These are phyloP conservation scores for Cytospora mali DNA, from an alignment of 2,329 filamentous ascomycete species.

Conservation along the genomic window DNA sequence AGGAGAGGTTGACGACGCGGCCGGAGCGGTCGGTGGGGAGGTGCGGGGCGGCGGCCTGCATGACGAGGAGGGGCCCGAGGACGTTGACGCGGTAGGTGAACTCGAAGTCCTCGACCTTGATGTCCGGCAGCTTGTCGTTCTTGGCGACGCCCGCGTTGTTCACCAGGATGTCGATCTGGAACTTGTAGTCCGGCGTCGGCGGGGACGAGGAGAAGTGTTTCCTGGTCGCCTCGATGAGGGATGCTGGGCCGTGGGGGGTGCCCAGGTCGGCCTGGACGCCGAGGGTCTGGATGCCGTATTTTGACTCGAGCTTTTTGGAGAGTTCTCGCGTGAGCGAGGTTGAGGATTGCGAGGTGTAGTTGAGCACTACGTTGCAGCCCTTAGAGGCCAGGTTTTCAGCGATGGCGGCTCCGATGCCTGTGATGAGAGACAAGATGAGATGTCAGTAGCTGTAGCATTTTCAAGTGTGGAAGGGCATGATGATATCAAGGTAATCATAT, in stretches of 20 bases:
- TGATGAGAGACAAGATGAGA: not conserved
- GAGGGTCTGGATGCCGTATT: constrained; percentile 62
- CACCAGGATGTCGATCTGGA: constrained; percentile 80
- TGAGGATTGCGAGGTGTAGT: constrained; percentile 61
- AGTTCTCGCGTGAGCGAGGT: constrained; percentile 57
- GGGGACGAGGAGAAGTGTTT: constrained; percentile 58
- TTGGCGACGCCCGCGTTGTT: constrained; percentile 79
- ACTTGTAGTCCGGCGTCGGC: constrained; percentile 40
- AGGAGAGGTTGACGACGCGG: constrained; percentile 59
- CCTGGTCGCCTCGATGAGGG: constrained; percentile 61
- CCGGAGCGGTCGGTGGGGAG: constrained; percentile 68
- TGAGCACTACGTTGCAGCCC: constrained; percentile 69
- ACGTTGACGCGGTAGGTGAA: constrained; percentile 80
- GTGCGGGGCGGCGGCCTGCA: constrained; percentile 71
- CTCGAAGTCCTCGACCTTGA: constrained; percentile 67
- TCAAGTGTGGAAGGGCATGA: not conserved
- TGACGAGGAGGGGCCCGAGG: constrained; percentile 75
- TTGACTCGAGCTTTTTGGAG: constrained; percentile 58
- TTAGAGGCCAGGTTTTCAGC: constrained; percentile 73
- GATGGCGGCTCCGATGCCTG: constrained; percentile 70
- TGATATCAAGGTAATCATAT: not conserved
- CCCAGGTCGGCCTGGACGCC: constrained; percentile 73
- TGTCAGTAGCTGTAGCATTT: constrained; percentile 20
- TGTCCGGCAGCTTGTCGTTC: constrained; percentile 67
- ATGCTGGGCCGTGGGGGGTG: constrained; percentile 59